These are phyloP conservation scores for Vanrija sp. DNA, from an alignment of 1,284 basidiomycete genomes.

Conservation along the genomic window DNA sequence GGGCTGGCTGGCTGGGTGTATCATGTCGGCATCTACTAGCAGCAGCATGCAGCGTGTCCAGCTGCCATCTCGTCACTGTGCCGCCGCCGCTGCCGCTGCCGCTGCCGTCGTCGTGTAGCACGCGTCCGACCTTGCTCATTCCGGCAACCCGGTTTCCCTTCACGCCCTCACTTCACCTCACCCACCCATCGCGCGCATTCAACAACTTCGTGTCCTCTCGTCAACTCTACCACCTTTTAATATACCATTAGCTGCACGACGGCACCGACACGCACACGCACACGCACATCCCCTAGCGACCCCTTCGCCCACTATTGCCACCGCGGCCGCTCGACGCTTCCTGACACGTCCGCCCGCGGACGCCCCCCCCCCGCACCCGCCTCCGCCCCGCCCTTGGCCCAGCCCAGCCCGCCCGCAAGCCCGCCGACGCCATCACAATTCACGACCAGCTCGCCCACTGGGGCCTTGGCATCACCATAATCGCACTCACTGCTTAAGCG, in stretches of 20 bases:
- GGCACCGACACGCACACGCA: too few species aligned
- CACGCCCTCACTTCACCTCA: too few species aligned
- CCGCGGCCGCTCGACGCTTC: background rate
- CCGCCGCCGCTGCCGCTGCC: too few species aligned
- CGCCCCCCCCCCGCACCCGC: background rate
- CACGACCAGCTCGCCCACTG: background rate
- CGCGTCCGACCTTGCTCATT: too few species aligned
- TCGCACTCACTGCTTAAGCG: background rate
- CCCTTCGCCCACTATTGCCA: background rate
- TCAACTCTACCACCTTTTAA: too few species aligned
- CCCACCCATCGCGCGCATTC: too few species aligned
- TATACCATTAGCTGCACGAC: too few species aligned
- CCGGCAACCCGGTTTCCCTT: too few species aligned
- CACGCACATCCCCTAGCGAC: too few species aligned
- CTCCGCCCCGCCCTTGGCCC: background rate
- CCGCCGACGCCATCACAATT: background rate
- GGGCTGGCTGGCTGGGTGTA: background rate
- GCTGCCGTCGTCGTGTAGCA: too few species aligned
- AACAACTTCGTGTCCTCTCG: too few species aligned
- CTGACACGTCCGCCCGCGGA: too few species aligned
- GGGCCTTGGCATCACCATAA: constrained; percentile 13
- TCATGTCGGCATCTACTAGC: background rate
- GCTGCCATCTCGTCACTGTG: background rate
- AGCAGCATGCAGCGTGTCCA: background rate
- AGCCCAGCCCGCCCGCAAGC: background rate